A percentile compares a stretch with the other conserved stretches of the same genome.
Conservation (phyloP, 176 grass and related monocot genomes). For the Dactylis glomerata region DNA sequence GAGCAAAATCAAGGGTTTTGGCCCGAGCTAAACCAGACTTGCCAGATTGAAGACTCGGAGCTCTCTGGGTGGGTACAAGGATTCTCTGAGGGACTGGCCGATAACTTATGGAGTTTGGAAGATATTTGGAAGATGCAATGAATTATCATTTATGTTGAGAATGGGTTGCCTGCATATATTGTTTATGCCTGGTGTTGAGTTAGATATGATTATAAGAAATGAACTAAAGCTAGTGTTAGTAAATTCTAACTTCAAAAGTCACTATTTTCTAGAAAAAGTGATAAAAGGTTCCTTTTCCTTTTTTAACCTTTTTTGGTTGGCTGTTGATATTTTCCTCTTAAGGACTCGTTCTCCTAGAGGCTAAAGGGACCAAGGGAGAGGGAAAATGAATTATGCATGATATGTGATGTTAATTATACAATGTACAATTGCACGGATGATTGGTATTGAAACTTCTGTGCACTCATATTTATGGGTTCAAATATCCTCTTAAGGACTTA, state of each 20-base stretch:
- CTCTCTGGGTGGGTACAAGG: conserved; percentile 44
- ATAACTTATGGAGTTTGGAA: conserved; percentile 57
- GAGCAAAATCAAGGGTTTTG: conserved; percentile 6
- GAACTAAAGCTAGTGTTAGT: neutral
- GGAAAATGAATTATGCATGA: neutral
- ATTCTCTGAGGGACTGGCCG: conserved; percentile 34
- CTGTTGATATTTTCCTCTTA: neutral
- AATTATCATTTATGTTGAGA: neutral
- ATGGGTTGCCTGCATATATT: neutral
- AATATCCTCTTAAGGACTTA: neutral
- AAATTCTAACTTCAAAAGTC: conserved; percentile 17
- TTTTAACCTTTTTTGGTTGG: neutral
- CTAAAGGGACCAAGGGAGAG: neutral
- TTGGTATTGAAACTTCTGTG: neutral
- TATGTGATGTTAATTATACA: neutral
- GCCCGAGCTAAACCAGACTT: neutral
- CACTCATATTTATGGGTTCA: neutral
- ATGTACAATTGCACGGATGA: neutral
- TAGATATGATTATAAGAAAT: neutral
- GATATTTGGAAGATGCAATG: conserved; percentile 44
- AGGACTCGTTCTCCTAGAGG: neutral
- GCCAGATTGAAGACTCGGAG: conserved; percentile 25
- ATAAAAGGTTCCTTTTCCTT: neutral
- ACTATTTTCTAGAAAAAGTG: neutral
- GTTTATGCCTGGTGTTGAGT: neutral